Evolutionary conservation across 805 yeast species (phyloP).

Genomic region (Myxozyma neglecta): DNA sequence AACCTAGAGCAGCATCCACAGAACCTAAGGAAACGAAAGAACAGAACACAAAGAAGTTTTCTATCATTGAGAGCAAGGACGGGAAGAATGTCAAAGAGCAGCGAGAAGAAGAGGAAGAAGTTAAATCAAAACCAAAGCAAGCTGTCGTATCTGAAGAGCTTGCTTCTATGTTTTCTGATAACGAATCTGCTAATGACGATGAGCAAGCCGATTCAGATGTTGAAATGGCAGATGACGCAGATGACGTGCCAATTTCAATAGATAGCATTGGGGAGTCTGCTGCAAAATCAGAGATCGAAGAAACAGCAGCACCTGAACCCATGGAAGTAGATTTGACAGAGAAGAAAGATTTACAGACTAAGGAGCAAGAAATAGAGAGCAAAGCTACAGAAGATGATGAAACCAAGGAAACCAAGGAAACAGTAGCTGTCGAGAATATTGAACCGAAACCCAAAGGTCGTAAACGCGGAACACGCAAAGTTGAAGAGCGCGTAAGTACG

Average conservation of each 20-base stretch:
- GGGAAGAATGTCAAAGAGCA: neutral
- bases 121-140: neutral
- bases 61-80: neutral
- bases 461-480: constrained; percentile 17
- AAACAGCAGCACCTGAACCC: neutral
- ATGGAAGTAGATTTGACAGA: neutral
- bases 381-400: neutral
- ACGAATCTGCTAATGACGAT: constrained; percentile 7
- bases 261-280: neutral
- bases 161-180: constrained; percentile 17
- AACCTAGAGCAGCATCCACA: constrained; percentile 2
- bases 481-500: constrained; percentile 6
- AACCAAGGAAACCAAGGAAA: neutral
- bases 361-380: no score
- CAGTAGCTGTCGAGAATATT: neutral
- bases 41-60: neutral
- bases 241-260: neutral
- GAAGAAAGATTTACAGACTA: no score
- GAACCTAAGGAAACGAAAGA: neutral
- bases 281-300: neutral
- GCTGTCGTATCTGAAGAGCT: neutral
- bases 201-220: neutral
- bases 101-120: neutral
- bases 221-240: constrained; percentile 3
- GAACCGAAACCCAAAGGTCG: neutral